Evolutionary conservation across 2,329 filamentous ascomycete genomes (phyloP).

Genomic region (Trichoderma lentiforme): DNA sequence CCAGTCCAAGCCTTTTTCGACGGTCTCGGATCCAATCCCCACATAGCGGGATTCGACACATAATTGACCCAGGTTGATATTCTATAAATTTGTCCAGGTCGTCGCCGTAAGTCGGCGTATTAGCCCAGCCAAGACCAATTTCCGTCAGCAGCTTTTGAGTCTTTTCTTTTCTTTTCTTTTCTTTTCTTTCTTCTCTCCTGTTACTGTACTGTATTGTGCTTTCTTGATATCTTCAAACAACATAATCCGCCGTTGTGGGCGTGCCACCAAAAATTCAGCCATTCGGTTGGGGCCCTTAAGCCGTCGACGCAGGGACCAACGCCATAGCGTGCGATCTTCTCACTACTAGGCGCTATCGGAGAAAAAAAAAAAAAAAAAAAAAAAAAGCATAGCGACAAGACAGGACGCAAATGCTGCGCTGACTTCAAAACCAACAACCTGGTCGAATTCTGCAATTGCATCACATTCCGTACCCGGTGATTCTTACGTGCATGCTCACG

Average conservation of each 20-base stretch:
- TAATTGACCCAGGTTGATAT: neutral
- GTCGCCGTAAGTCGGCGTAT: neutral
- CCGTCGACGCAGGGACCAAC: constrained; percentile 7
- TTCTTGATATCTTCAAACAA: neutral
- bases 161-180: neutral
- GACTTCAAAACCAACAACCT: neutral
- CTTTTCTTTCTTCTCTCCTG: neutral
- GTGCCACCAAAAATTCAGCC: neutral
- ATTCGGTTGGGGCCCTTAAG: neutral
- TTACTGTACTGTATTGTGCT: neutral
- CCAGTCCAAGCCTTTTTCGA: neutral
- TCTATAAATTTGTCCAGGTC: neutral
- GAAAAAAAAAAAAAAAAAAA: constrained; percentile 3
- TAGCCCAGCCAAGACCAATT: neutral
- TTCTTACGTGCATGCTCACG: neutral
- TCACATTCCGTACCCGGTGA: neutral
- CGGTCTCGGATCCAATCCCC: neutral
- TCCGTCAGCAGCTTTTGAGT: neutral
- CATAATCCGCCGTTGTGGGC: neutral
- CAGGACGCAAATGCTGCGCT: neutral
- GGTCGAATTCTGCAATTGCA: neutral
- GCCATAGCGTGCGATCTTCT: neutral
- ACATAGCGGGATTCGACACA: neutral
- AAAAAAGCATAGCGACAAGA: neutral
- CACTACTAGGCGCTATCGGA: neutral